Percentiles rank a stretch among this genome's conserved stretches.
These are phyloP conservation scores for Aurinia saxatilis DNA, from an alignment of 345 rosid genomes.

Conservation along the genomic window DNA sequence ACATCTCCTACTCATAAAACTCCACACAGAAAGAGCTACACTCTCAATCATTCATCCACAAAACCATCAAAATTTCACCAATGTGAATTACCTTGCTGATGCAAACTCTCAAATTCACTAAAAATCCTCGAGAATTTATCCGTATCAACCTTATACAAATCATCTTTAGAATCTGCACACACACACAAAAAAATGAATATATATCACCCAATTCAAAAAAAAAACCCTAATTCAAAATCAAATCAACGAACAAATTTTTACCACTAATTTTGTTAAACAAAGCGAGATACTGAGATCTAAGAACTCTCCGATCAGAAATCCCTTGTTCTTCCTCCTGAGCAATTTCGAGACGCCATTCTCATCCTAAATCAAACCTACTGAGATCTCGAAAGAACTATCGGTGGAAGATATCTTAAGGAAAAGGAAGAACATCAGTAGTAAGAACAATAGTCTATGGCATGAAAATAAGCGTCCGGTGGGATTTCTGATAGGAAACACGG, in stretches of 20 bases:
- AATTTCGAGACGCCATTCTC: too few relatives aligned
- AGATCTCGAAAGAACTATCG: too few relatives aligned
- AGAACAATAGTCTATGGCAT: too few relatives aligned
- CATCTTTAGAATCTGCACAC: conserved; percentile 63
- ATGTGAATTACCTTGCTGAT: conserved; percentile 41
- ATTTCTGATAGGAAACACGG: too few relatives aligned
- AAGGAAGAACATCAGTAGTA: too few relatives aligned
- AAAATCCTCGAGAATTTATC: conserved; percentile 54
- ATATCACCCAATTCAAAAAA: neutral
- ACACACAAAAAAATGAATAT: neutral
- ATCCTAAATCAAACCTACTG: too few relatives aligned
- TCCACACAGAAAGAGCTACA: too few relatives aligned
- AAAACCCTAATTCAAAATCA: too few relatives aligned
- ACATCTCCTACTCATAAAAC: neutral
- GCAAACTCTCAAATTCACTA: conserved; percentile 59
- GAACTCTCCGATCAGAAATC: conserved; percentile 43
- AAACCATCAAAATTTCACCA: neutral
- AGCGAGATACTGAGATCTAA: conserved; percentile 69
- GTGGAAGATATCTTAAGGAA: too few relatives aligned
- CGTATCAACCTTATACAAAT: conserved; percentile 50
- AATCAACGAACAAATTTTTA: neutral
- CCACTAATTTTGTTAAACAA: conserved; percentile 52
- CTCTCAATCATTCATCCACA: neutral
- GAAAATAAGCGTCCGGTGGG: too few relatives aligned
- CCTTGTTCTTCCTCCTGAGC: conserved; percentile 27